Evolutionary conservation across 2,329 filamentous ascomycete genomes (phyloP).

Genomic region (Epichloe hybrida): DNA sequence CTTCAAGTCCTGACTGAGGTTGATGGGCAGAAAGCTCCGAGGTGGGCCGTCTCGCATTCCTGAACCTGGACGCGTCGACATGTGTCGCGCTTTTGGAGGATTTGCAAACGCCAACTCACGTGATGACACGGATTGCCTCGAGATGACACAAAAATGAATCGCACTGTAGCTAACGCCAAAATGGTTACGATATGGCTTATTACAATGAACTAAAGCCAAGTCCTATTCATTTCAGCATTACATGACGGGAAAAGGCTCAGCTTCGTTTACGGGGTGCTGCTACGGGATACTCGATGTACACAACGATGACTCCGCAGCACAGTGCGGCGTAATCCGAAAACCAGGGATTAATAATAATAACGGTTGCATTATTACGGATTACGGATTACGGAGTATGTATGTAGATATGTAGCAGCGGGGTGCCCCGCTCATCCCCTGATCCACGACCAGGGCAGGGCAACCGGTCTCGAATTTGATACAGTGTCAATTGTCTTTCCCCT

Average conservation of each 20-base stretch:
- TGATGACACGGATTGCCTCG: neutral
- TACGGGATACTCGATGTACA: too few relatives aligned
- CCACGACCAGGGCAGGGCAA: neutral
- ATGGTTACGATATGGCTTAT: too few relatives aligned
- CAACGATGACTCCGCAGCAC: neutral
- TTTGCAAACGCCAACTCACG: conserved; percentile 1
- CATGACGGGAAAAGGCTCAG: neutral
- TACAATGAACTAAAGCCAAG: too few relatives aligned
- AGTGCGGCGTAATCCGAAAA: neutral
- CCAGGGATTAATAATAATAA: neutral
- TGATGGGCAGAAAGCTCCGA: neutral
- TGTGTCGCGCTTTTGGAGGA: neutral
- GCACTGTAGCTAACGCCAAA: too few relatives aligned
- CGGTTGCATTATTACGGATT: neutral
- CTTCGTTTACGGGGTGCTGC: too few relatives aligned
- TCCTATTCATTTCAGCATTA: too few relatives aligned
- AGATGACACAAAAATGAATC: too few relatives aligned
- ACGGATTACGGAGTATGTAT: neutral
- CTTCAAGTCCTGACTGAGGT: neutral
- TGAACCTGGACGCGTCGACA: neutral
- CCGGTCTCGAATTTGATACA: neutral
- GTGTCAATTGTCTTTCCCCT: neutral
- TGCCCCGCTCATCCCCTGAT: conserved; percentile 1
- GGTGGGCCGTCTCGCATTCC: neutral
- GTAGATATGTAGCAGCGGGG: too few relatives aligned